phyloP scores from a whole-genome alignment of 805 yeast species.

The Teunomyces lycoperdinae region DNA sequence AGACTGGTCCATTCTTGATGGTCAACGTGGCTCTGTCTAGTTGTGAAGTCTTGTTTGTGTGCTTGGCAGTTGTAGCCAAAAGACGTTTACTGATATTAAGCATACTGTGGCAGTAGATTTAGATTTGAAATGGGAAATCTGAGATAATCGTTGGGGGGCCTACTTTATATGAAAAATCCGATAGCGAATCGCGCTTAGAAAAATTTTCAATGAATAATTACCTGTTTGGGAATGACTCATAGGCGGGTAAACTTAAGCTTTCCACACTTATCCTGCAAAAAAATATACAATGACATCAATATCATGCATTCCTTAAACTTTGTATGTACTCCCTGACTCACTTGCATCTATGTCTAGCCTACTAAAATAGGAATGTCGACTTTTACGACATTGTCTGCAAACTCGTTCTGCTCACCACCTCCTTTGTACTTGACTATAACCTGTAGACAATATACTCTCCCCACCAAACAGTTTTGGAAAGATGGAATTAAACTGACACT shows the following conservation, averaged over 20 bases:
- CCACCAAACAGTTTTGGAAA: conserved; percentile 62
- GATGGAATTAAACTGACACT: conserved; percentile 54
- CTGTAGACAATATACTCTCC: conserved; percentile 55
- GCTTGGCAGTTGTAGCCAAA: conserved; percentile 37
- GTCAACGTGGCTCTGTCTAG: conserved; percentile 86
- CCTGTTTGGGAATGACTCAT: conserved; percentile 27
- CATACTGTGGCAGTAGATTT: conserved; percentile 2
- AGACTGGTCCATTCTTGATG: conserved; percentile 88
- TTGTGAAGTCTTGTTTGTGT: conserved; percentile 34
- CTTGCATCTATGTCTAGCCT: conserved; percentile 19
- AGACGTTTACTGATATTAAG: conserved; percentile 13
- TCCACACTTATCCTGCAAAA: neutral
- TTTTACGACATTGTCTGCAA: conserved; percentile 28
- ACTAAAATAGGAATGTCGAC: conserved; percentile 38
- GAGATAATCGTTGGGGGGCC: neutral
- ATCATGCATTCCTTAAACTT: neutral
- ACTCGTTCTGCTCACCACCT: conserved; percentile 33
- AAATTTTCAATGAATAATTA: conserved; percentile 15
- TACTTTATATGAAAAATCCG: conserved; percentile 15
- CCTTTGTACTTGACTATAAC: conserved; percentile 27
- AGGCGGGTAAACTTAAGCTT: neutral
- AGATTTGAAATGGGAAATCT: neutral
- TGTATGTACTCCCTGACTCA: neutral
- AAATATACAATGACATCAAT: neutral
- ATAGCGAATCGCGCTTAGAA: conserved; percentile 37